phyloP scores from a whole-genome alignment of 768 basidiomycete species.

The Termitomyces sp. region DNA sequence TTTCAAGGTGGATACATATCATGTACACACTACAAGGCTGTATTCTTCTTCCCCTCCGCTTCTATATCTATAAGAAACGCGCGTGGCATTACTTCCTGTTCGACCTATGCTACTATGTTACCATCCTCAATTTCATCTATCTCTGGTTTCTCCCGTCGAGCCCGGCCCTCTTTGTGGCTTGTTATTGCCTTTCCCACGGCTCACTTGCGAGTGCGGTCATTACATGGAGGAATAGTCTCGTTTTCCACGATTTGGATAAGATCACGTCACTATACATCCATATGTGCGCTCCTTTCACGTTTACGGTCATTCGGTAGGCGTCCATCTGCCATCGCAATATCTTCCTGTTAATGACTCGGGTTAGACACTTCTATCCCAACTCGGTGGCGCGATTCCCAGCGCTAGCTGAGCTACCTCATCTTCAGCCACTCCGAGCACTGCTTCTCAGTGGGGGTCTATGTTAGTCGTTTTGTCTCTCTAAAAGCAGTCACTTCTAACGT shows the following conservation, averaged over 20 bases:
- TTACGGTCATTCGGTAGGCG: conserved; percentile 83
- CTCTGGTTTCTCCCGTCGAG: conserved; percentile 85
- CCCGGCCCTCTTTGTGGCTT: conserved; percentile 79
- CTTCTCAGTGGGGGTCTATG: conserved; percentile 79
- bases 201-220: conserved; percentile 91
- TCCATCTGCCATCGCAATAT: not conserved
- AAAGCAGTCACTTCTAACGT: conserved; percentile 2
- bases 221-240: conserved; percentile 97
- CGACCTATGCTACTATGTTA: conserved; percentile 91
- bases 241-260: conserved; percentile 97
- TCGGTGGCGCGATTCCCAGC: conserved; percentile 85
- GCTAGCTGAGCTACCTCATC: conserved; percentile 57
- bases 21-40: conserved; percentile 75
- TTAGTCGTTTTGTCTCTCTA: conserved; percentile 33
- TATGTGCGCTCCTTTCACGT: conserved; percentile 86
- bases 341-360: not conserved
- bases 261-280: conserved; percentile 95
- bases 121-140: conserved; percentile 85
- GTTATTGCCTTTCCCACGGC: conserved; percentile 90
- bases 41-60: conserved; percentile 78
- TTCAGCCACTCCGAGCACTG: conserved; percentile 70
- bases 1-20: conserved; percentile 79
- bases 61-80: conserved; percentile 86
- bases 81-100: conserved; percentile 94
- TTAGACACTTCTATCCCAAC: conserved; percentile 86